Percentiles rank a stretch among this genome's conserved stretches.
Evolutionary conservation across 441 rosid species (phyloP).

Genomic region (California macrophylla): DNA sequence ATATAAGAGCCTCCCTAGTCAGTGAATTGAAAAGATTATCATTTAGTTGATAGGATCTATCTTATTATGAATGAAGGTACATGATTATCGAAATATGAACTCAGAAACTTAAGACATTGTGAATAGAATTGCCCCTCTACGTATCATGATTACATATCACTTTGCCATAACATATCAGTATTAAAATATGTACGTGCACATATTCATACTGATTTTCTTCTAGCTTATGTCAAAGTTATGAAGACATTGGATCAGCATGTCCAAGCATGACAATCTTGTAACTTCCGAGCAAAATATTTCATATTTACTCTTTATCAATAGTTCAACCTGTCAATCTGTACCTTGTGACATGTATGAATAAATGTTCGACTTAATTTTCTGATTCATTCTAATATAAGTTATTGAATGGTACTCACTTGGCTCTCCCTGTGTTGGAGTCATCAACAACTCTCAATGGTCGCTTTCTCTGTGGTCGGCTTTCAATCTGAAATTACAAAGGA

Average conservation of each 20-base stretch:
- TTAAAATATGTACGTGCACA: not conserved
- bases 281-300: not conserved
- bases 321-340: too few relatives aligned
- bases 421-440: conserved; percentile 46
- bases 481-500: conserved; percentile 34
- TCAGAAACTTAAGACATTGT: not conserved
- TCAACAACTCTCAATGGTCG: conserved; percentile 48
- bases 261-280: not conserved
- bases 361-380: not conserved
- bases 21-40: not conserved
- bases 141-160: not conserved
- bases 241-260: not conserved
- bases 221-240: not conserved
- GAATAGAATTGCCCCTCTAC: too few relatives aligned
- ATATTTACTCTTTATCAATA: too few relatives aligned
- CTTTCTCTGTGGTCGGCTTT: conserved; percentile 61
- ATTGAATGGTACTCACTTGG: conserved; percentile 32
- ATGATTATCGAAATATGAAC: not conserved
- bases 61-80: not conserved
- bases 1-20: not conserved
- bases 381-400: not conserved
- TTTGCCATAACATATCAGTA: not conserved
- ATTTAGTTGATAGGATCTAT: not conserved
- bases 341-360: not conserved
- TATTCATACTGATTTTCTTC: not conserved